These are phyloP conservation scores for Fragaria nilgerrensis DNA, from an alignment of 306 rosid genomes.

Conservation along the genomic window DNA sequence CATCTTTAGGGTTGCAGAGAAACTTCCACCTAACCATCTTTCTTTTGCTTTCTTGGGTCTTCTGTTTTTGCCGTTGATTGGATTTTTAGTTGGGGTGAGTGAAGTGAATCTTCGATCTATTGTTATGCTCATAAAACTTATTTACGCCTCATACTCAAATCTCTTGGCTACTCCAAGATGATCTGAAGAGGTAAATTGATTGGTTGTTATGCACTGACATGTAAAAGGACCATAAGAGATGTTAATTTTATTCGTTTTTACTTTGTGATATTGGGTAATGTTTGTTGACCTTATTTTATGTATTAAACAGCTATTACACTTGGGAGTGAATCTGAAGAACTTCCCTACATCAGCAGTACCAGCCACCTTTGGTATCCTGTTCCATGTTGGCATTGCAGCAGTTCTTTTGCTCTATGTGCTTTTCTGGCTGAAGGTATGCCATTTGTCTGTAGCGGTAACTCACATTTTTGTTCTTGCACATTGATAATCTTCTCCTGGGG, in stretches of 20 bases:
- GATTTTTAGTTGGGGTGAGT: constrained; percentile 90
- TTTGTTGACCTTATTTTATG: constrained; percentile 19
- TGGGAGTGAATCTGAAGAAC: constrained; percentile 87
- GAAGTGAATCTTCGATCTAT: constrained; percentile 5
- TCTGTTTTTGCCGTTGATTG: constrained; percentile 68
- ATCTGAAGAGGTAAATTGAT: not conserved
- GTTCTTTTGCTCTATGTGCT: constrained; percentile 76
- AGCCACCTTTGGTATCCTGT: constrained; percentile 61
- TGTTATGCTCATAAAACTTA: not conserved
- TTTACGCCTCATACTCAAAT: not conserved
- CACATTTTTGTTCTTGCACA: not conserved
- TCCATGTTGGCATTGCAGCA: constrained; percentile 73
- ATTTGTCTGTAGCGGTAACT: not conserved
- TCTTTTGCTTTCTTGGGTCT: constrained; percentile 83
- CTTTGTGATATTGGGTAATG: constrained; percentile 2
- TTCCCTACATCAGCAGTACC: constrained; percentile 71
- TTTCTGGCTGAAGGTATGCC: constrained; percentile 93
- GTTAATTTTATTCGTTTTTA: not conserved
- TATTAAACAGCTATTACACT: constrained; percentile 55
- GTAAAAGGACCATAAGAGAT: not conserved
- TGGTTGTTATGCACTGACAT: not conserved
- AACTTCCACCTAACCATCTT: constrained; percentile 78
- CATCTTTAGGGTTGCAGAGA: constrained; percentile 88
- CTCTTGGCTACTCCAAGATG: constrained; percentile 1
- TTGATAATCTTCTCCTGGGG: not conserved